Percentiles rank a stretch among this genome's conserved stretches.
Conservation (phyloP, 2,329 filamentous ascomycete genomes). For the Fusarium xyrophilum region DNA sequence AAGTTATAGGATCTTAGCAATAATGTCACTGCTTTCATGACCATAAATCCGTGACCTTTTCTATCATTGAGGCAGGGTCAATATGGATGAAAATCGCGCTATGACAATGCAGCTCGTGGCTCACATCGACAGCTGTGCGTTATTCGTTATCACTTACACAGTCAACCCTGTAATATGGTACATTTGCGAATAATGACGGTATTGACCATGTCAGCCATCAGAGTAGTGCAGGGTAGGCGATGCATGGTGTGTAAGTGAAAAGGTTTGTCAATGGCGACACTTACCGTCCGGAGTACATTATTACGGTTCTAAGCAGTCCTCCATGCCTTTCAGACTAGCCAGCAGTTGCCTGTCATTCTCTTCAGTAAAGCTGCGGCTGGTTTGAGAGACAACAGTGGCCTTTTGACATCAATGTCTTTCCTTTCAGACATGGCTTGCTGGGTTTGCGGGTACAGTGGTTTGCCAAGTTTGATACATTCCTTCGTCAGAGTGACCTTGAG, state of each 20-base stretch:
- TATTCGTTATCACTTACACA: background rate
- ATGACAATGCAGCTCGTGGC: background rate
- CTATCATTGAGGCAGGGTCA: background rate
- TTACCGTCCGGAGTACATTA: background rate
- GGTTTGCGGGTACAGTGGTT: background rate
- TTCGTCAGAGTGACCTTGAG: background rate
- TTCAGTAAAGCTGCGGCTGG: background rate
- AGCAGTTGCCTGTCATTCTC: background rate
- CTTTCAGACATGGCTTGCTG: background rate
- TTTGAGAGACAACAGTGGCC: too few species aligned
- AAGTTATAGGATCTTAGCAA: background rate
- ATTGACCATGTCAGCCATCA: too few species aligned
- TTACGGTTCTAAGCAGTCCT: too few species aligned
- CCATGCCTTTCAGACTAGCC: too few species aligned
- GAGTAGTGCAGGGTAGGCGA: background rate
- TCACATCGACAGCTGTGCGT: background rate
- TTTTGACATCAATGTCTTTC: background rate
- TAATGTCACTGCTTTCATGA: background rate
- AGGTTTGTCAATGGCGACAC: background rate
- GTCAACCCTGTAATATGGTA: background rate
- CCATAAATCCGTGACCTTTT: background rate
- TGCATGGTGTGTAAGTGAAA: background rate
- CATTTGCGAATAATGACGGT: background rate
- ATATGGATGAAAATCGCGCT: background rate
- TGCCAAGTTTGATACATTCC: background rate